A percentile compares a stretch with the other conserved stretches of the same genome.
phyloP scores from a whole-genome alignment of 768 basidiomycete genomes.

The Panaeolus papilionaceus region DNA sequence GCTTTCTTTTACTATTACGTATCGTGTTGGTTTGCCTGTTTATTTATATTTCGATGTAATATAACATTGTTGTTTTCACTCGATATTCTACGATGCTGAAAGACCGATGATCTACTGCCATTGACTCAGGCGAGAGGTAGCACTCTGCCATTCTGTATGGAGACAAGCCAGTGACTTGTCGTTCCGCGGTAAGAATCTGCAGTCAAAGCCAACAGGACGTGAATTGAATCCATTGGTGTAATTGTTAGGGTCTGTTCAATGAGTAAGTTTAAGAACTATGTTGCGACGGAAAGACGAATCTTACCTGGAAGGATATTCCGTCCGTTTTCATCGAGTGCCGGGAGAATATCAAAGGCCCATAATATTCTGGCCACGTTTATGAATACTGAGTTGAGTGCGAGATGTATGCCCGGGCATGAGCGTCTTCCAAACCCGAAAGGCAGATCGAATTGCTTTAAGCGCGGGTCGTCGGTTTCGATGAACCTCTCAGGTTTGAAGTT shows the following conservation, averaged over 20 bases:
- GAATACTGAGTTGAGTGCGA: conserved; percentile 41
- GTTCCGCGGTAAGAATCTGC: conserved; percentile 34
- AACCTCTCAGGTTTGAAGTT: conserved; percentile 48
- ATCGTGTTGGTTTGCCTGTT: neutral
- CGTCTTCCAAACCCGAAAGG: conserved; percentile 49
- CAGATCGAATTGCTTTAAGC: conserved; percentile 38
- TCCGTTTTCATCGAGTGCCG: conserved; percentile 27
- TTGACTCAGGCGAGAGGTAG: conserved; percentile 26
- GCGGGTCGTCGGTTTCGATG: conserved; percentile 36
- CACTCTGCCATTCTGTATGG: conserved; percentile 31
- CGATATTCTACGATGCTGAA: conserved; percentile 29
- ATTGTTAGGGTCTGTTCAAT: conserved; percentile 31
- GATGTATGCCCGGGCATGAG: conserved; percentile 44
- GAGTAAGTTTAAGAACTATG: too few relatives aligned
- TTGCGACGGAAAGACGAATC: neutral
- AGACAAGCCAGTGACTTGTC: conserved; percentile 29
- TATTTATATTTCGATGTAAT: neutral
- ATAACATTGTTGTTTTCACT: neutral
- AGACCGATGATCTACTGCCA: conserved; percentile 23
- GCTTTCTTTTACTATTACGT: neutral
- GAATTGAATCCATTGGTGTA: conserved; percentile 44
- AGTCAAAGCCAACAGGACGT: conserved; percentile 38
- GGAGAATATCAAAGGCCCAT: conserved; percentile 41
- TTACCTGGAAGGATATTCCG: conserved; percentile 24
- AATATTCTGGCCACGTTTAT: conserved; percentile 42